These are phyloP conservation scores for Aspergillus wentii DNA, from an alignment of 495 filamentous ascomycete species.

Conservation along the genomic window DNA sequence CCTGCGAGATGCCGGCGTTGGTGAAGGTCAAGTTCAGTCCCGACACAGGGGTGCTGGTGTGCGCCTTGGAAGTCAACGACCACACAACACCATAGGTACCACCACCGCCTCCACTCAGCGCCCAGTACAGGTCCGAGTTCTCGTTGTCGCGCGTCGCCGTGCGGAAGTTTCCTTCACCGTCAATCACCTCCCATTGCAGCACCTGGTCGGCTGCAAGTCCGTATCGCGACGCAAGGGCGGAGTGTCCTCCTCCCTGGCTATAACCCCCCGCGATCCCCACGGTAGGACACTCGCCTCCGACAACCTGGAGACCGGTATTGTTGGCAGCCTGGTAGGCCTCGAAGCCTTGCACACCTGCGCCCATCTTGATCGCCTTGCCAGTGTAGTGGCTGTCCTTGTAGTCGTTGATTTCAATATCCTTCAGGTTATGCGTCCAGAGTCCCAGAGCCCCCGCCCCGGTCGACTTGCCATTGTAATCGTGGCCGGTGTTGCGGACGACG, in stretches of 20 bases:
- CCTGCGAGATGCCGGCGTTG: conserved; percentile 19
- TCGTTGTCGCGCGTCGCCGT: conserved; percentile 47
- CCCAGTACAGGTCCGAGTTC: conserved; percentile 63
- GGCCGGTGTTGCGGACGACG: conserved; percentile 62
- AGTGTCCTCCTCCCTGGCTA: conserved; percentile 58
- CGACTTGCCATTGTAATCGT: conserved; percentile 51
- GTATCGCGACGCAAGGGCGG: conserved; percentile 42
- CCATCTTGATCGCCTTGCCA: conserved; percentile 49
- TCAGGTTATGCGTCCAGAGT: conserved; percentile 55
- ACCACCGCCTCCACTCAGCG: conserved; percentile 59
- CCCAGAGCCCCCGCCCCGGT: conserved; percentile 50
- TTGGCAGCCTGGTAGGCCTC: conserved; percentile 44
- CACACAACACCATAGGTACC: conserved; percentile 61
- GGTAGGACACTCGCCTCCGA: conserved; percentile 30
- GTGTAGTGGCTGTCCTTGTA: conserved; percentile 33
- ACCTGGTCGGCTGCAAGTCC: conserved; percentile 62
- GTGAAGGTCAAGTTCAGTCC: conserved; percentile 28
- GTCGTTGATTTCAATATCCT: conserved; percentile 32
- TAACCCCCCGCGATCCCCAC: conserved; percentile 51
- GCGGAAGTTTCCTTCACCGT: conserved; percentile 41
- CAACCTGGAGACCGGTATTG: conserved; percentile 11
- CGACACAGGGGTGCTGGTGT: conserved; percentile 31
- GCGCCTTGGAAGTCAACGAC: conserved; percentile 44
- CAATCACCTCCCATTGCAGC: conserved; percentile 58
- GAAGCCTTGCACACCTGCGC: conserved; percentile 46